Conservation (phyloP, 768 basidiomycete genomes). For the Daedalea quercina region DNA sequence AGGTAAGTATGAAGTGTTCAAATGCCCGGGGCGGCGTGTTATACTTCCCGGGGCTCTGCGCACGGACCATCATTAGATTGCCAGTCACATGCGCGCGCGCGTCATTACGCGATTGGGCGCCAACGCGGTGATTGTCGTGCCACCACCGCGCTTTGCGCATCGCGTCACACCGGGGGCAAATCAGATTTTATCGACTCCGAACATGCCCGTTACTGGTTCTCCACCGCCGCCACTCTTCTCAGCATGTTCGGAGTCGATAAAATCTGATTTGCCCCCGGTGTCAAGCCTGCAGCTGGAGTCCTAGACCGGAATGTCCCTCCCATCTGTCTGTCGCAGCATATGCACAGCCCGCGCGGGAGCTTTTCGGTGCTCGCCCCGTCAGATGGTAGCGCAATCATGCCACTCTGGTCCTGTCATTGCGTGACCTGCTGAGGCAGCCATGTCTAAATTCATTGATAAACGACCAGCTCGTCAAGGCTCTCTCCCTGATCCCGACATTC, state of each 20-base stretch:
- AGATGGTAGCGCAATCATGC: neutral
- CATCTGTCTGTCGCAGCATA: neutral
- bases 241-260: too few species aligned
- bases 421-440: conserved; percentile 5
- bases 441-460: neutral
- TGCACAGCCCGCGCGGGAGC: neutral
- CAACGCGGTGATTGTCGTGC: too few species aligned
- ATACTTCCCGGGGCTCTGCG: conserved; percentile 12
- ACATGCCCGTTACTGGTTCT: too few species aligned
- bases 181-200: too few species aligned
- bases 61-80: conserved; percentile 18
- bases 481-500: neutral
- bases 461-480: neutral
- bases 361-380: neutral
- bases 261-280: too few species aligned
- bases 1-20: conserved; percentile 27
- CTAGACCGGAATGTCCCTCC: too few species aligned
- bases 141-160: too few species aligned
- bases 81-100: neutral
- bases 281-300: too few species aligned
- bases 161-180: too few species aligned
- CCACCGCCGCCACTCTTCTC: too few species aligned
- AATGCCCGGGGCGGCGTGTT: conserved; percentile 8
- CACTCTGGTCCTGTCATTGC: neutral
- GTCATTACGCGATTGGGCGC: too few species aligned